A percentile compares a stretch with the other conserved stretches of the same genome.
phyloP scores from a whole-genome alignment of 495 filamentous ascomycete genomes.

The Acidiella bohemica region DNA sequence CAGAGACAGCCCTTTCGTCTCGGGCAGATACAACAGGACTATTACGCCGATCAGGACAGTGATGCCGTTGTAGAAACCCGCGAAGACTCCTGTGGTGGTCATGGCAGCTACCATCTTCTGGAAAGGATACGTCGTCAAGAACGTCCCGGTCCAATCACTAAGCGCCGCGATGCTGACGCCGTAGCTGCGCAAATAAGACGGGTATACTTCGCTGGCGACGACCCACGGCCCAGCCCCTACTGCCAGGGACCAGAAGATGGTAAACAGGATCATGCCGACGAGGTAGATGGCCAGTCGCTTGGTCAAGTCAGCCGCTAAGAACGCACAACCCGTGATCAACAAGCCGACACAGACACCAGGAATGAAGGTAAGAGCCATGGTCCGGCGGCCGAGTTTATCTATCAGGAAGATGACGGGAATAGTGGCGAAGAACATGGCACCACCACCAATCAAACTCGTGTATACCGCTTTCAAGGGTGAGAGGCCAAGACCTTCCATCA shows the following conservation, averaged over 20 bases:
- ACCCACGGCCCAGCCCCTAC: conserved; percentile 50
- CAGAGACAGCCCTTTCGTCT: conserved; percentile 48
- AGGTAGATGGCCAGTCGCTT: conserved; percentile 42
- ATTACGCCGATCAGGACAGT: conserved; percentile 44
- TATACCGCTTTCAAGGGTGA: conserved; percentile 35
- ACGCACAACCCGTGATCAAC: conserved; percentile 39
- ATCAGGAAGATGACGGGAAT: conserved; percentile 48
- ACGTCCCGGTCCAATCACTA: conserved; percentile 44
- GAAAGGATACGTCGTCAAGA: conserved; percentile 54
- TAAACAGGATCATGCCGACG: conserved; percentile 44
- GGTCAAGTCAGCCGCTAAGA: conserved; percentile 29
- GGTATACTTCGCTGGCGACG: conserved; percentile 45
- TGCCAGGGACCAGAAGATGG: conserved; percentile 49
- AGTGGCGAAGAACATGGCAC: conserved; percentile 40
- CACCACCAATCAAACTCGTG: conserved; percentile 51
- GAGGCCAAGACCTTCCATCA: conserved; percentile 44
- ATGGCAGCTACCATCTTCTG: conserved; percentile 43
- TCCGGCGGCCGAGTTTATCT: conserved; percentile 45
- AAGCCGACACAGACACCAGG: conserved; percentile 49
- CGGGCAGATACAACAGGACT: conserved; percentile 45
- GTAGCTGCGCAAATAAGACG: conserved; percentile 45
- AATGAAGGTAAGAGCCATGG: conserved; percentile 48
- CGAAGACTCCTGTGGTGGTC: conserved; percentile 41
- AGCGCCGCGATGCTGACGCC: conserved; percentile 46
- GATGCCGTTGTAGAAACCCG: conserved; percentile 50